Evolutionary conservation across 2,329 filamentous ascomycete genomes (phyloP).

Genomic region (Tolypocladium guangdongense): DNA sequence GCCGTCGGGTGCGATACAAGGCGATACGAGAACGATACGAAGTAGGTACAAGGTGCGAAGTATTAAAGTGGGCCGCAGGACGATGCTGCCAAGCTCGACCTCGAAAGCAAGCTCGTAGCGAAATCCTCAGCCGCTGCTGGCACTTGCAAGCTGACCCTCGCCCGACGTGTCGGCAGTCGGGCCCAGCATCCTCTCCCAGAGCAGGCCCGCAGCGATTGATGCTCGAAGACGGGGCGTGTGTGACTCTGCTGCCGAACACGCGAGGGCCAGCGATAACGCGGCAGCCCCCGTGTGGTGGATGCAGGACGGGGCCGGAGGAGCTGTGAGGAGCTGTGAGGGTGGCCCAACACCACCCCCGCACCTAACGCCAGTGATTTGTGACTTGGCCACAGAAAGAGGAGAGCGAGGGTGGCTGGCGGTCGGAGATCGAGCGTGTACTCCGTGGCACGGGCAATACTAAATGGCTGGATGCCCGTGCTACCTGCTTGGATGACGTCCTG

Average conservation of each 20-base stretch:
- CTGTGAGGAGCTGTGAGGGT: background rate
- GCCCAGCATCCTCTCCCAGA: no score
- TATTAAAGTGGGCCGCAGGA: background rate
- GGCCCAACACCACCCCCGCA: background rate
- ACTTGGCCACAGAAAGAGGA: background rate
- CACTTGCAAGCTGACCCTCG: no score
- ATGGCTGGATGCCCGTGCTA: background rate
- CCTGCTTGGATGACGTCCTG: background rate
- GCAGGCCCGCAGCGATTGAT: background rate
- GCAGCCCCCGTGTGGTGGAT: background rate
- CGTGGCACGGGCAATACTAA: background rate
- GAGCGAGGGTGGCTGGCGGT: background rate
- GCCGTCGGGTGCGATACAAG: background rate
- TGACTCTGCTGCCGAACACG: background rate
- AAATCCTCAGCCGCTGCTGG: background rate
- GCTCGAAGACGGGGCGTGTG: background rate
- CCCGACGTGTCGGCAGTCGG: no score
- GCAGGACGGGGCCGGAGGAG: background rate
- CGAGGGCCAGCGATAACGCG: background rate
- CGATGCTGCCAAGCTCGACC: background rate
- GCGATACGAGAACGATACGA: no score
- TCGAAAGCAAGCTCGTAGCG: no score
- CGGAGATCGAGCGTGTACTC: background rate
- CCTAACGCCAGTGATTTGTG: no score
- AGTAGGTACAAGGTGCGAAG: no score